Base-by-base conservation (phyloP, 768 basidiomycete genomes). In the Pholiota molesta region DNA sequence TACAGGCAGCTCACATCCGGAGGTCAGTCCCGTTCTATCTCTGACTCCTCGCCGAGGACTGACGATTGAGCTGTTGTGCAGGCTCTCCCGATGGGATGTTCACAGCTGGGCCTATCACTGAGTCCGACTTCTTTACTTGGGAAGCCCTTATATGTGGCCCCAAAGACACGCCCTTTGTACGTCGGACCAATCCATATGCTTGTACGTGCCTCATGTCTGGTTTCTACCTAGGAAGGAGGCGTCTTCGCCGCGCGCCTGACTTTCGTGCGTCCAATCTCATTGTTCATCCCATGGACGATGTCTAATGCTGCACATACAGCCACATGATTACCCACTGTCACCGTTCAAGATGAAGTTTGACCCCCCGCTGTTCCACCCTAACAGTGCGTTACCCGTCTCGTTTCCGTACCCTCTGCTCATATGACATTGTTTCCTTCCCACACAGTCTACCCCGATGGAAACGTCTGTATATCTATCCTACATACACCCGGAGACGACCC, bases 261-360 rank as follows among this genome's bases (percentile, higher is more conserved):
- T 39, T 99, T 99, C 75, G 95, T 95, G 75, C 71, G 94, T 85
- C 35, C 40, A 42, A 10, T 31, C 35, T 11, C 10, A 28, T 39
- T 31, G 37, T 52, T 37, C 51, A 84, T 14, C 33, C 14, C 31
- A 26, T 19, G 10, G 2, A 1, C 26, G 11, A 28, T 21, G 28
- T 11, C 21, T 42, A 21, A 21, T n/a, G 26, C 26, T 40, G 3
- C 9, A 1, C 13, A 17, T 35, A 40, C 57, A 95, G 94, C 95
- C 95, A 0, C 73, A 83, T 40, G 97, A 99, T 72, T 99, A 99
- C 77, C 97, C 97, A 33, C 79, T 99, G 69, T 97, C 94, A 56
- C 97, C 97, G 19, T 99, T 99, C 88, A 98, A 95, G 80, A 99
- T 99, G 97, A 94, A 86, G 71, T 99, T 99, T 70, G 95, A 98